Base-by-base conservation (phyloP, 164 flowering plant species). In the Macadamia integrifolia region DNA sequence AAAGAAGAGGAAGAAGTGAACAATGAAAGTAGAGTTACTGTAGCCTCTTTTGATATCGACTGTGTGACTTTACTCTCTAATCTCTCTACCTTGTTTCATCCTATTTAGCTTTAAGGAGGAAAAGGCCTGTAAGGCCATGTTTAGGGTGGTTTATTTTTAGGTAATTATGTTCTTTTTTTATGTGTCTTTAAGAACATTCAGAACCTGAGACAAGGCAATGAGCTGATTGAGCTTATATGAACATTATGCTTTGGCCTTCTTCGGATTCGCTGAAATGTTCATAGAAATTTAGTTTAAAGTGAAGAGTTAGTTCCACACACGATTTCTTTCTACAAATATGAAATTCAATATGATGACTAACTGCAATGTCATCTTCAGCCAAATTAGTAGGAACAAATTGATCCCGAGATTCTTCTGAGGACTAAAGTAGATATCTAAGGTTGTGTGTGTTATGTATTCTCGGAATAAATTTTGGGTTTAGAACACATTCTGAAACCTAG, bases 1-100 rank as follows among this genome's bases (percentile, higher is more conserved):
- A 9, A 84, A 82, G 79, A 84, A 84, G 82, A 82, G 87, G 79
- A 84, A 81, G 85, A 84, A 84, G 82, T 81, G 59, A 74, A 69
- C 18, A 62, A 48, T 8, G 60, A 57, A 43, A 44, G 15, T 42
- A 31, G 60, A 17, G 46, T 44, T 15, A 18, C 3, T 23, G 23
- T 23, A 23, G 23, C 23, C 23, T 23, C 2, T 28, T 14, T 66
- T 14, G 43, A 44, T 53, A 67, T 30, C 40, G 32, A 3, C 35
- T 67, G 15, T 50, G 3, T 50, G 14, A 9, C 55, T 50, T 23
- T 3, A 3, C 55, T 50, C 55, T 50, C 55, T 50, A 50, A 58
- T 44, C 70, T 44, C 32, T 23, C 23, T 59, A 58, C 59, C 49
- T 29, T 48, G 30, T 23, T 23, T 23, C 58, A 32, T 35, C 43